Evolutionary conservation across 208 protist genomes (phyloP).

Genomic region (Trypanosoma theileri): DNA sequence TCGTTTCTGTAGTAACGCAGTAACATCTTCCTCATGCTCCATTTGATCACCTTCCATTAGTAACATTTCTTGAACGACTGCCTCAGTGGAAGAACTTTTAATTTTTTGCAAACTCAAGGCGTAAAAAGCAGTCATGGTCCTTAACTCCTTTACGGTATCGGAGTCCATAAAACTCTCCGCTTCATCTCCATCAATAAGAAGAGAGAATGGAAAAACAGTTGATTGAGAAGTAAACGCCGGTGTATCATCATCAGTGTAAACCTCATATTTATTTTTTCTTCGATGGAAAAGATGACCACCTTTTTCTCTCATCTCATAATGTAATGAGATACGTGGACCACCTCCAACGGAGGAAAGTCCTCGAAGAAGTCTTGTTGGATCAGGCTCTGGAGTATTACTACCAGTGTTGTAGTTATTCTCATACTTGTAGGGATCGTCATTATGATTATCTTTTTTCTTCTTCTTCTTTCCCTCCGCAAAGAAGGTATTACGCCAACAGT

Average conservation of each 20-base stretch:
- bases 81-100: constrained; percentile 6
- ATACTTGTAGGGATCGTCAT: background rate
- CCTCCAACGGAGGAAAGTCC: constrained; percentile 22
- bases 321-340: constrained; percentile 8
- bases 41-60: constrained; percentile 29
- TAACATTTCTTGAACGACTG: constrained; percentile 26
- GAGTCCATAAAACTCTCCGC: background rate
- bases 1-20: background rate
- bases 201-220: constrained; percentile 17
- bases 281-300: constrained; percentile 6
- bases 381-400: background rate
- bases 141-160: background rate
- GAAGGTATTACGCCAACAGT: constrained; percentile 21
- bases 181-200: constrained; percentile 14
- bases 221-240: constrained; percentile 17
- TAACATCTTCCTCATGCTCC: constrained; percentile 18
- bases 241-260: background rate
- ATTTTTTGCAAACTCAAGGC: constrained; percentile 6
- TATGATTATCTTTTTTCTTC: no score
- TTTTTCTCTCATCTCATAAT: constrained; percentile 10
- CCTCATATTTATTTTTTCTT: constrained; percentile 5
- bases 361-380: constrained; percentile 20
- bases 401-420: background rate
- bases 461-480: background rate
- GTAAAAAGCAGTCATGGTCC: constrained; percentile 26